Percentiles rank a stretch among this genome's conserved stretches.
Evolutionary conservation across 768 basidiomycete genomes (phyloP).

Genomic region (Trametes cubensis): DNA sequence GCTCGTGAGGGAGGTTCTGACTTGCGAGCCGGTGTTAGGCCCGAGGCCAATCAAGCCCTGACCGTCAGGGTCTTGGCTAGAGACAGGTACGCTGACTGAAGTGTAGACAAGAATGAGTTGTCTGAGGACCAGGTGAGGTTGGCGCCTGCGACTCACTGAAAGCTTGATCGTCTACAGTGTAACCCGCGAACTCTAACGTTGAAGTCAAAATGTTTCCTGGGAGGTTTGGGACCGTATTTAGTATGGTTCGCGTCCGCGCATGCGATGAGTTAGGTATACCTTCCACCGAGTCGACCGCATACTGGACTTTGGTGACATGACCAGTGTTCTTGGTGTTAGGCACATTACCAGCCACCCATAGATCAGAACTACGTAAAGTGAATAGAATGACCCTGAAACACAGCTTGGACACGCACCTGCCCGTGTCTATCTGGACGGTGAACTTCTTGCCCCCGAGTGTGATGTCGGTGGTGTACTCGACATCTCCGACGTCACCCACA

Average conservation of each 20-base stretch:
- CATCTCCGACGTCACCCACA: constrained; percentile 36
- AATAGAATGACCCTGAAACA: neutral
- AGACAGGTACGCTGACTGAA: constrained; percentile 46
- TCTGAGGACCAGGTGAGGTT: neutral
- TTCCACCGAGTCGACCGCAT: constrained; percentile 55
- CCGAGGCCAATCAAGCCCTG: constrained; percentile 60
- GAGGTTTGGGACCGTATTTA: neutral
- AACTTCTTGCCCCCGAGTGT: constrained; percentile 40
- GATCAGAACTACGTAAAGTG: constrained; percentile 53
- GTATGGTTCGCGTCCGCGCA: neutral
- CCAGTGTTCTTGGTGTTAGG: constrained; percentile 43
- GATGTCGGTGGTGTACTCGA: constrained; percentile 43
- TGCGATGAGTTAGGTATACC: constrained; percentile 39
- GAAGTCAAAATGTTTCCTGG: constrained; percentile 51
- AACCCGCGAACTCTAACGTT: constrained; percentile 47
- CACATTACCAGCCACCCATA: constrained; percentile 57
- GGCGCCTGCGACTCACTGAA: constrained; percentile 40
- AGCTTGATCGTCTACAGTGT: constrained; percentile 48
- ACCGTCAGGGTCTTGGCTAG: constrained; percentile 35
- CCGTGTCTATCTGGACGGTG: constrained; percentile 47
- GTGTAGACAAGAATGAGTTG: neutral
- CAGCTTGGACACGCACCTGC: constrained; percentile 38
- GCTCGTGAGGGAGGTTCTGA: constrained; percentile 41
- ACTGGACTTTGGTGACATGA: constrained; percentile 44
- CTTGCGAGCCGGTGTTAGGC: constrained; percentile 55